Evolutionary conservation across 441 rosid species (phyloP).

Genomic region (Geranium incanum): DNA sequence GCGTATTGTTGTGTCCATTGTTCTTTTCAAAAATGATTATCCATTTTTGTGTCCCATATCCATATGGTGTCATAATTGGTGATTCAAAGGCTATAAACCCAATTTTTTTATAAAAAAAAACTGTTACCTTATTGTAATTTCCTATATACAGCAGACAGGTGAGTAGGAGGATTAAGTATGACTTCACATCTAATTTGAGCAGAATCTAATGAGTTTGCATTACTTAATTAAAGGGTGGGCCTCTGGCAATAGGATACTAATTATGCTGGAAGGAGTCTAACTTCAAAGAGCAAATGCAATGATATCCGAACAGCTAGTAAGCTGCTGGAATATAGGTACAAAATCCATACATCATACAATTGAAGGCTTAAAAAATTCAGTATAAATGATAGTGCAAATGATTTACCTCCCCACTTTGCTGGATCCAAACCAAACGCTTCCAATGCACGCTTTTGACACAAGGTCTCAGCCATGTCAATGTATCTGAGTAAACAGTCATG

Average conservation of each 20-base stretch:
- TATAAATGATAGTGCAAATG: neutral
- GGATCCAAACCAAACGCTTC: conserved; percentile 85
- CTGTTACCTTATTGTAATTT: too few species aligned
- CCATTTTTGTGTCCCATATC: too few species aligned
- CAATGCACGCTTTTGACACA: conserved; percentile 86
- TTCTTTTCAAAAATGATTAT: too few species aligned
- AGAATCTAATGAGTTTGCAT: neutral
- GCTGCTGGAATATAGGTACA: neutral
- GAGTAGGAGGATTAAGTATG: too few species aligned
- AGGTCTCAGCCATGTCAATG: conserved; percentile 87
- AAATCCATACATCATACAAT: neutral
- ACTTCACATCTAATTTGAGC: neutral
- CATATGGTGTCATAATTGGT: too few species aligned
- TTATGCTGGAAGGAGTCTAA: neutral
- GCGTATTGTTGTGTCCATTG: too few species aligned
- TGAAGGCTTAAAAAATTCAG: neutral
- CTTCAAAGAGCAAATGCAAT: neutral
- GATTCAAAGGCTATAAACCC: too few species aligned
- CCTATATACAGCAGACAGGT: too few species aligned
- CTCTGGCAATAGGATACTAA: neutral
- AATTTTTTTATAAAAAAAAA: too few species aligned
- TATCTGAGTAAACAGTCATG: conserved; percentile 42
- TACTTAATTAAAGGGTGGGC: neutral
- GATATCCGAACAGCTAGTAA: neutral
- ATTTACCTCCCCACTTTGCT: conserved; percentile 90